Evolutionary conservation across 1,284 basidiomycete genomes (phyloP), one percentile per base, ranked within the genome.

Genomic region (Trametes versicolor): DNA sequence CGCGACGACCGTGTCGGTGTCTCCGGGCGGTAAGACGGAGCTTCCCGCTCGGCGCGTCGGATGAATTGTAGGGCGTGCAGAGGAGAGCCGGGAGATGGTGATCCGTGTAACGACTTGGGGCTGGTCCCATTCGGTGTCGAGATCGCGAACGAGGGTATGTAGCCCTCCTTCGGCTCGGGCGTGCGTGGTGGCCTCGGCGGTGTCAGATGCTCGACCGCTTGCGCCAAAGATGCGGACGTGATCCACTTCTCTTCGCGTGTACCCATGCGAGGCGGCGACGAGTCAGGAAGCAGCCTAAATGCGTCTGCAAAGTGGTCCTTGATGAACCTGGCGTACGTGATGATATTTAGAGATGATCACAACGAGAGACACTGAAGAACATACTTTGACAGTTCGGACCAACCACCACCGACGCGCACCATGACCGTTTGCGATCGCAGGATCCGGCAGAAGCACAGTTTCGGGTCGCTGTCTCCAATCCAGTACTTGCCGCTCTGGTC

Each of bases 331-430:
- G n/a, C 62, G 61, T 12, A 68, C 53, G 53, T 54, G 23, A 60
- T 59, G 39, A 45, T 39, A 49, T 53, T 45, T 58, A 47, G 63
- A 21, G 8, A 56, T 9, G 21, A 25, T 15, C 8, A 1, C 43
- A 23, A 37, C 48, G 1, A 10, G 19, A 23, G 21, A 2, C 13
- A n/a, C 34, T 57, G 54, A 56, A 37, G 43, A 53, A 82, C 89
- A 64, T 76, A 95, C 94, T 89, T 95, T 13, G 93, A 94, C 63
- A 97, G 79, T 76, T 97, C 95, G 60, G 88, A 82, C 96, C 96
- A 97, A n/a, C 96, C 96, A 51, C 96, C 96, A 34, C 96, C 95
- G 19, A 97, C 94, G 65, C 95, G 88, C 47, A 98, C 95, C 96
- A 98, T 97, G 66, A 97, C 96, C 0, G 93, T 96, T 70, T 94